phyloP scores from a whole-genome alignment of 208 protist species.

The Trypanosoma caninum region DNA sequence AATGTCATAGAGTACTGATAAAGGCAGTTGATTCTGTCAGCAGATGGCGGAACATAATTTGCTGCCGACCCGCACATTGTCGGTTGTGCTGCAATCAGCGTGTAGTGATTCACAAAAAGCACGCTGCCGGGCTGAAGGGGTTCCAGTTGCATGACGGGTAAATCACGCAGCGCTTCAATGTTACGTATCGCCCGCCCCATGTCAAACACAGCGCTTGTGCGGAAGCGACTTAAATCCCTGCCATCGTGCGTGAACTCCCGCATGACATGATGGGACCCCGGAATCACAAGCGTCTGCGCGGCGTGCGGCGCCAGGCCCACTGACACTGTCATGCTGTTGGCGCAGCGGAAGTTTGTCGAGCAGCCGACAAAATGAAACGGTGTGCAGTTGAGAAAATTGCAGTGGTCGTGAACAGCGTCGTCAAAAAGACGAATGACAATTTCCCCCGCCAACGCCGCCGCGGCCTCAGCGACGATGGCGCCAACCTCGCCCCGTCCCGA shows the following conservation, averaged over 20 bases:
- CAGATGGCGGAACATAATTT: conserved; percentile 25
- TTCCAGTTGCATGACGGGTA: conserved; percentile 42
- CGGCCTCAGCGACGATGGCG: conserved; percentile 44
- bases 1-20: conserved; percentile 55
- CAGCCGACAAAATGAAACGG: conserved; percentile 50
- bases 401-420: conserved; percentile 51
- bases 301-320: conserved; percentile 31
- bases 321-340: conserved; percentile 39
- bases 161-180: conserved; percentile 34
- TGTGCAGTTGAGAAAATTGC: conserved; percentile 52
- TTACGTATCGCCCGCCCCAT: conserved; percentile 50
- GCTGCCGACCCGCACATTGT: conserved; percentile 34
- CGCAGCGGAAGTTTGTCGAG: conserved; percentile 19
- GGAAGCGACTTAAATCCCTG: conserved; percentile 49
- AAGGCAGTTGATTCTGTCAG: conserved; percentile 9
- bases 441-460: conserved; percentile 61
- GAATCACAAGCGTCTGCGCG: conserved; percentile 34
- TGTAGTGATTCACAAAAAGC: conserved; percentile 62
- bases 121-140: conserved; percentile 49
- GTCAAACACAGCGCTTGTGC: conserved; percentile 58
- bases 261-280: conserved; percentile 72
- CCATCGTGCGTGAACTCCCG: conserved; percentile 51
- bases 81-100: conserved; percentile 37
- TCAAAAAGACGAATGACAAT: conserved; percentile 68
- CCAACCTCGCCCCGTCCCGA: conserved; percentile 31